Evolutionary conservation across 2,329 filamentous ascomycete genomes (phyloP), one percentile per base, ranked within the genome.

Genomic region (Paramyrothecium roridum): DNA sequence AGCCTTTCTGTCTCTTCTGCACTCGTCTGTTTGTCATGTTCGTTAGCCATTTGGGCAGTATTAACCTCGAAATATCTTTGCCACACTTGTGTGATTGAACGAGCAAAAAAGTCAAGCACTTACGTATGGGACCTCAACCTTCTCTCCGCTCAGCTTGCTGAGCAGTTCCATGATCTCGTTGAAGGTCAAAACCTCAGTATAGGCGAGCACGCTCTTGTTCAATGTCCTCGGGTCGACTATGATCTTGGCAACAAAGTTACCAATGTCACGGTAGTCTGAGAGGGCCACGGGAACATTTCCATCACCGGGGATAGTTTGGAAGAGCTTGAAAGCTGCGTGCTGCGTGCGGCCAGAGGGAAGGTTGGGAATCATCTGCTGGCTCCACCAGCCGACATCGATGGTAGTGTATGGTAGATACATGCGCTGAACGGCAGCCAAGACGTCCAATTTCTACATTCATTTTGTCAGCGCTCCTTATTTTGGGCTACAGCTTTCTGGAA

Each of bases 371-470:
- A 70, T 68, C 30, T 79, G 59, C 60, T 84, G 80, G 62, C 81
- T 80, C 83, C 82, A 85, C 70, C 72, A 82, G n/a, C 82, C 82
- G 13, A 83, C 75, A 57, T 85, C 82, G 51, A 85, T 76, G 61
- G 81, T 70, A 7, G 82, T 85, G 67, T 79, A 85, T 0, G 80
- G 79, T 1, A 85, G 71, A 33, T 71, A 66, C 2, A 79, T 62
- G 53, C 71, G 67, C 60, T 77, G 76, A 56, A 84, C 70, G 53
- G 79, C 73, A 55, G 80, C 73, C 61, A 79, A 73, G 13, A 83
- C 70, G 2, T 71, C 66, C 59, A 84, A 78, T 70, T 84, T 84
- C 65, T 66, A 4, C 23, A 17, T 2, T 21, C 23, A 2, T 23
- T 19, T 34, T 34, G 26, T n/a, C 11, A 34, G 20, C 20, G 12